Evolutionary conservation across 2,329 filamentous ascomycete genomes (phyloP).

Genomic region (Incumbomyces lentus): DNA sequence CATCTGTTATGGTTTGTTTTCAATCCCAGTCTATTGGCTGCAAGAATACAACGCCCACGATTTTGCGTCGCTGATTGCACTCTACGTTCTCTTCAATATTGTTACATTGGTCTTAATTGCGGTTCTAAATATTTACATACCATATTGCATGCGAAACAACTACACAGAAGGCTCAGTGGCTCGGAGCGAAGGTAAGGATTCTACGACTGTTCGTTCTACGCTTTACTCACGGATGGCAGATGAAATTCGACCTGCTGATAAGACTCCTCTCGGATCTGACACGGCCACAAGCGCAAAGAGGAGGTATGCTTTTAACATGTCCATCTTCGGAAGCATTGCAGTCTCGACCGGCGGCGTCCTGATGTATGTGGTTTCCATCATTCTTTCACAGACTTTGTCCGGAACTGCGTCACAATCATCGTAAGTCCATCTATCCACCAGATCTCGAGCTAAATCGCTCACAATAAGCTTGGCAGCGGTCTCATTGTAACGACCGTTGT

Average conservation of each 20-base stretch:
- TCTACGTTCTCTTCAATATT: slow-evolving; percentile 2
- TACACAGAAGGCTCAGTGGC: background rate
- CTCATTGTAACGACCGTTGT: slow-evolving; percentile 3
- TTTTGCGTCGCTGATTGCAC: background rate
- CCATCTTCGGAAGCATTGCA: background rate
- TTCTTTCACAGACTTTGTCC: background rate
- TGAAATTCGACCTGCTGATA: background rate
- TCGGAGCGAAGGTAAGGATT: background rate
- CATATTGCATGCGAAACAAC: slow-evolving; percentile 5
- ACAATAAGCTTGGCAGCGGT: no score
- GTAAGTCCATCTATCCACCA: background rate
- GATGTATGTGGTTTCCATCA: slow-evolving; percentile 1
- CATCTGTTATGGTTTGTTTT: background rate
- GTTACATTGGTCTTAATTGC: slow-evolving; percentile 6
- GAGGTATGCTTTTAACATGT: slow-evolving; percentile 5
- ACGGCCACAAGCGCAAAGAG: background rate
- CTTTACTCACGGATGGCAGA: background rate
- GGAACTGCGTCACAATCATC: background rate
- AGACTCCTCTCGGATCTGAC: background rate
- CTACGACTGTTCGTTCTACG: background rate
- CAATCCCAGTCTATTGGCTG: slow-evolving; percentile 4
- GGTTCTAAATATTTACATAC: slow-evolving; percentile 7
- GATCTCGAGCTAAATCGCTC: no score
- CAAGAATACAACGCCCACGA: background rate
- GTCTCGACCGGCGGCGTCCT: background rate